Base-by-base conservation (phyloP, 192 early-diverging fungal genomes). In the Mortierella claussenii region DNA sequence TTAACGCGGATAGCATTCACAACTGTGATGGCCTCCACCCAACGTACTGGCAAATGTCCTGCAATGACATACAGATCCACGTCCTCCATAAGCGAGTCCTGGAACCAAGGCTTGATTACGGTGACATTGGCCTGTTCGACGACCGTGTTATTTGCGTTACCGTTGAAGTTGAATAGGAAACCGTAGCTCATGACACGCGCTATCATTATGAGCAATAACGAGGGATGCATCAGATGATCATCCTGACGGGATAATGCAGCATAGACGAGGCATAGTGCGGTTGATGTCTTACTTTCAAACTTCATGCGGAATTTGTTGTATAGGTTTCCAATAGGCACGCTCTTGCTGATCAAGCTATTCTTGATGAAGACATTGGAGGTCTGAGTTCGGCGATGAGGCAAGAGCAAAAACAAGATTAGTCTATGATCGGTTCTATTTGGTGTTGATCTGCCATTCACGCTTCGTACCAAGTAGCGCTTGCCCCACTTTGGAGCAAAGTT, bases 131-230 rank as follows among this genome's bases (percentile, higher is more conserved):
- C 75, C 32, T 30, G 63, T 52, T 61, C 65, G 31, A 85, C 26
- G 31, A 80, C 36, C 12, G 76, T 65, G 52, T 68, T 63, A 55
- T 76, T 70, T 30, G 69, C 78, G 30, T 59, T 80, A 21, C 74
- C 65, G 0, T 33, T 28, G 51, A 82, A 82, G 47, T 84, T 70
- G 69, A 63, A 84, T 21, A 87, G 55, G 68, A 82, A 87, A 34
- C 84, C 84, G 21, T 84, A 84, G 31, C 80, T 65, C 55, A 85
- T 70, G 21, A 87, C 86, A n/a, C 82, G 82, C 33, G 81, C 85
- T 83, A 67, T 56, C 60, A 68, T 48, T 36, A 64, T 83, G 18
- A 71, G n/a, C n/a, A 24, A 55, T 30, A 12, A 65, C 57, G 28
- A 23, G 42, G 9, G 27, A 42, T 20, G 18, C 10, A 5, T 51